Percentiles rank a stretch among this genome's conserved stretches.
These are phyloP conservation scores for Panicum miliaceum DNA, from an alignment of 176 grass and related monocot genomes.

Conservation along the genomic window DNA sequence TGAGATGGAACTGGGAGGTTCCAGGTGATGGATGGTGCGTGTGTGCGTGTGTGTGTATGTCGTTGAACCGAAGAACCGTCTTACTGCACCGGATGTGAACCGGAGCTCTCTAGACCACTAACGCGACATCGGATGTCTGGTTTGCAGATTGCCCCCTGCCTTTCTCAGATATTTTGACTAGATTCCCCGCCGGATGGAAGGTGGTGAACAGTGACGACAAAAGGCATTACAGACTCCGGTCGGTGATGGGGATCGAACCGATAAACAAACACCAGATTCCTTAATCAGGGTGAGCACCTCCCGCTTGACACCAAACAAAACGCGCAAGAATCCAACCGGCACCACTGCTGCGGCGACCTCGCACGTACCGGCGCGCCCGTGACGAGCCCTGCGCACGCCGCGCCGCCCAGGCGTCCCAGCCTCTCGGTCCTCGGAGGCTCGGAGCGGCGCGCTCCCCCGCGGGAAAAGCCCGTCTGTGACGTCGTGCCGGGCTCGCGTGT, in stretches of 20 bases:
- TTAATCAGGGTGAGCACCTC: neutral
- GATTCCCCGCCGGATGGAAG: neutral
- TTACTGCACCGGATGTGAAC: slow-evolving; percentile 27
- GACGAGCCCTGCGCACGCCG: slow-evolving; percentile 6
- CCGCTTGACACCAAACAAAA: neutral
- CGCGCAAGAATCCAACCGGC: neutral
- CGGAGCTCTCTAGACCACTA: slow-evolving; percentile 43
- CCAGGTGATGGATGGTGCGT: neutral
- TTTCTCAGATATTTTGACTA: neutral
- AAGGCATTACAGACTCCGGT: neutral
- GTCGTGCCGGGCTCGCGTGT: neutral
- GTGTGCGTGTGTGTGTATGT: neutral
- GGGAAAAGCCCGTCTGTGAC: too few relatives aligned
- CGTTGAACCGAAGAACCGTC: slow-evolving; percentile 1
- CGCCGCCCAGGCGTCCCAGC: neutral
- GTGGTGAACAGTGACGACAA: neutral
- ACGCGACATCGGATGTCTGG: slow-evolving; percentile 26
- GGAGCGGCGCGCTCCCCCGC: neutral
- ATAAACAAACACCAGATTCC: slow-evolving; percentile 37
- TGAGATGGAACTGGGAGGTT: neutral
- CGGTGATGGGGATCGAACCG: slow-evolving; percentile 16
- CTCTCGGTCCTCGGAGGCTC: neutral
- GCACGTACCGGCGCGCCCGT: neutral
- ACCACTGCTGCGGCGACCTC: neutral
- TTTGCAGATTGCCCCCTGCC: slow-evolving; percentile 45